Conservation (phyloP, 257 asterid genomes). For the Echium plantagineum region DNA sequence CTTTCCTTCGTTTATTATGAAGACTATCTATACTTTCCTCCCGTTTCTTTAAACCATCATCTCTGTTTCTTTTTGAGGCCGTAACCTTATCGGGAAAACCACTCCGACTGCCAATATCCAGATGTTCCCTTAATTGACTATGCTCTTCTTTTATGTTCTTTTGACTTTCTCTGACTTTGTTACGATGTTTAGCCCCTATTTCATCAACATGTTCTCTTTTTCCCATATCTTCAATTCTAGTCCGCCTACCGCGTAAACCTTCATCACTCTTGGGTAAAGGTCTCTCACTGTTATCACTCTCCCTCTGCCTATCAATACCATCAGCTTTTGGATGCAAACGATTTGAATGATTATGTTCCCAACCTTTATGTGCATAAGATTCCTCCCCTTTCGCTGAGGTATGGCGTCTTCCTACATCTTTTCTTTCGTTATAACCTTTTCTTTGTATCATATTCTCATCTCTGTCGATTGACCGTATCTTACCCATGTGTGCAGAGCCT, state of each 20-base stretch:
- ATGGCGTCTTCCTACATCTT: constrained; percentile 43
- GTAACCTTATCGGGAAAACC: constrained; percentile 43
- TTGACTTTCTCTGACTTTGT: constrained; percentile 51
- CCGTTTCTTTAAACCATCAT: constrained; percentile 38
- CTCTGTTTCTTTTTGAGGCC: constrained; percentile 59
- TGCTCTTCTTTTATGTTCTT: constrained; percentile 54
- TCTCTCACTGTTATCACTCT: constrained; percentile 49
- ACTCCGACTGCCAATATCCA: constrained; percentile 57
- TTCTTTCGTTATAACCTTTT: constrained; percentile 48
- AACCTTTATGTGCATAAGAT: constrained; percentile 36
- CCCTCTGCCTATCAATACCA: constrained; percentile 55
- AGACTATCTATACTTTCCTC: constrained; percentile 42
- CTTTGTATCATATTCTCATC: constrained; percentile 36
- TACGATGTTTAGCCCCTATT: constrained; percentile 39
- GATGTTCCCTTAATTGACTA: constrained; percentile 43
- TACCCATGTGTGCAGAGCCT: constrained; percentile 28
- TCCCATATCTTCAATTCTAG: constrained; percentile 48
- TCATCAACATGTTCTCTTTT: constrained; percentile 59
- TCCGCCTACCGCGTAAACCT: constrained; percentile 47
- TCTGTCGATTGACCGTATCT: constrained; percentile 25
- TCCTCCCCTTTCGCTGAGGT: constrained; percentile 46
- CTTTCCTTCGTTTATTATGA: constrained; percentile 68
- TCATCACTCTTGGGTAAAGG: constrained; percentile 58
- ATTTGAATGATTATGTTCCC: constrained; percentile 36
- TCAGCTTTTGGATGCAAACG: constrained; percentile 40